Evolutionary conservation across 805 yeast species (phyloP).

Genomic region (Metschnikowia lochheadii): DNA sequence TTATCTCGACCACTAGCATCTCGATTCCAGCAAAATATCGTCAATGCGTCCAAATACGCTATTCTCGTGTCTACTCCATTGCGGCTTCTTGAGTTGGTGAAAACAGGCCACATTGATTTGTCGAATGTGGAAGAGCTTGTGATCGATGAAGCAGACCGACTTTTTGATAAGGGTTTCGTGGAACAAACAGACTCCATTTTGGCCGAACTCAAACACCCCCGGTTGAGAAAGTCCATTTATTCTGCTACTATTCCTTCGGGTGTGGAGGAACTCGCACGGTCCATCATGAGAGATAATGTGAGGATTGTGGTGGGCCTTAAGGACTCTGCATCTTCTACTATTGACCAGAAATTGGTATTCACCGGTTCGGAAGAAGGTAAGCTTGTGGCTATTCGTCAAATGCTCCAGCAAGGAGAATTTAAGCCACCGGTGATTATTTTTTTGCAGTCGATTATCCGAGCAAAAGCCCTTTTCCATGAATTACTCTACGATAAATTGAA

Average conservation of each 20-base stretch:
- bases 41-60: slow-evolving; percentile 64
- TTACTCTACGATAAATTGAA: slow-evolving; percentile 84
- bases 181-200: slow-evolving; percentile 88
- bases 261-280: slow-evolving; percentile 81
- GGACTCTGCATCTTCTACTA: slow-evolving; percentile 83
- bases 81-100: slow-evolving; percentile 75
- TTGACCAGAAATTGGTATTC: slow-evolving; percentile 77
- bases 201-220: slow-evolving; percentile 48
- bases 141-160: slow-evolving; percentile 93
- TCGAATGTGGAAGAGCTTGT: slow-evolving; percentile 67
- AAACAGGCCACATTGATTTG: slow-evolving; percentile 56
- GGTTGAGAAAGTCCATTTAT: slow-evolving; percentile 70
- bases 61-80: slow-evolving; percentile 84
- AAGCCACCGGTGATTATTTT: slow-evolving; percentile 92
- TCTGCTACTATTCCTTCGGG: slow-evolving; percentile 95
- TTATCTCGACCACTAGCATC: slow-evolving; percentile 69
- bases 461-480: slow-evolving; percentile 93
- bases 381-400: slow-evolving; percentile 81
- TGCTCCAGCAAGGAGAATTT: slow-evolving; percentile 78
- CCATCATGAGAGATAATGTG: slow-evolving; percentile 81
- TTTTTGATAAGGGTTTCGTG: slow-evolving; percentile 81
- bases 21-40: slow-evolving; percentile 59
- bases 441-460: slow-evolving; percentile 86
- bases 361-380: slow-evolving; percentile 98
- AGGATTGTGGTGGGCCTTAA: slow-evolving; percentile 89